Percentiles rank a stretch among this genome's conserved stretches.
Conservation (phyloP, 192 early-diverging fungal species). For the Coemansia sp. region DNA sequence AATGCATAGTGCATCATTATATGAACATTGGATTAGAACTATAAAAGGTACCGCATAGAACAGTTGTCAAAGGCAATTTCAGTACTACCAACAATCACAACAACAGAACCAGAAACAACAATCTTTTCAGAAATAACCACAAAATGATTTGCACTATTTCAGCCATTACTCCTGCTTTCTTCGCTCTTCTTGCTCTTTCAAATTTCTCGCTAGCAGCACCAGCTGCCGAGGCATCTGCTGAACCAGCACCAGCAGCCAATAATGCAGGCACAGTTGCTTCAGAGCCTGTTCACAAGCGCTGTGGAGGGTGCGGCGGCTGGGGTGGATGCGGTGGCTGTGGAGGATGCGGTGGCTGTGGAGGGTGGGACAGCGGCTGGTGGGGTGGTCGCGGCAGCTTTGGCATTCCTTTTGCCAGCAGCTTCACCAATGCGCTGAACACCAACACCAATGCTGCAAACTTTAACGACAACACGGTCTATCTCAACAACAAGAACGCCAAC, state of each 20-base stretch:
- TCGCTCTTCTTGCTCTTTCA: neutral
- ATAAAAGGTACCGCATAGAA: too few species aligned
- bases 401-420: slow-evolving; percentile 13
- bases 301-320: slow-evolving; percentile 1
- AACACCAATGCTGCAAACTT: slow-evolving; percentile 14
- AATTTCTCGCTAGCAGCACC: neutral
- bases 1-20: too few species aligned
- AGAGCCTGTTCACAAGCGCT: neutral
- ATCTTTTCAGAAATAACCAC: too few species aligned
- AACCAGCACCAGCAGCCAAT: neutral
- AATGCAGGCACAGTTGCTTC: neutral
- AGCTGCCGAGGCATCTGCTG: neutral
- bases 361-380: neutral
- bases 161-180: neutral
- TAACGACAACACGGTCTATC: slow-evolving; percentile 26
- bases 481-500: slow-evolving; percentile 16
- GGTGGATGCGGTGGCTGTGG: too few species aligned
- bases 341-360: neutral
- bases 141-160: neutral
- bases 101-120: neutral
- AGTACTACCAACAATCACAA: neutral
- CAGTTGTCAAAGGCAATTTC: too few species aligned
- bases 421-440: slow-evolving; percentile 16
- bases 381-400: slow-evolving; percentile 6
- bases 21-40: too few species aligned